These are phyloP conservation scores for Gloeopeniophorella convolvens DNA, from an alignment of 768 basidiomycete species.

Conservation along the genomic window DNA sequence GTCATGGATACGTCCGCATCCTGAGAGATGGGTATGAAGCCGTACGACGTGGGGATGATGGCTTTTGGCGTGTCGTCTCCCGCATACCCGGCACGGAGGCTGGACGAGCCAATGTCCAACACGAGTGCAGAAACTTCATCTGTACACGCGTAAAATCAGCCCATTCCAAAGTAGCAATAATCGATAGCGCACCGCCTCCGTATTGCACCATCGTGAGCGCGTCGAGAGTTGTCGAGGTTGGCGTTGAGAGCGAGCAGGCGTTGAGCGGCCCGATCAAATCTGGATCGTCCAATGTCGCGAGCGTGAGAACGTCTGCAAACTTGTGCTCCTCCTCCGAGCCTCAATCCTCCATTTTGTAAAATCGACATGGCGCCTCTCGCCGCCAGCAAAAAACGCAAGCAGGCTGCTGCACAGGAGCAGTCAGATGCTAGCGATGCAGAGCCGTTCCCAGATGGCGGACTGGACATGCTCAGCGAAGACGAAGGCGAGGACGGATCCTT, in stretches of 20 bases:
- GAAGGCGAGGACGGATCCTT: constrained; percentile 37
- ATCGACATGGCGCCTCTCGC: constrained; percentile 31
- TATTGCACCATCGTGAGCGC: constrained; percentile 66
- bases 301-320: constrained; percentile 15
- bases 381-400: constrained; percentile 53
- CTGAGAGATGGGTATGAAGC: constrained; percentile 47
- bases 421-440: constrained; percentile 23
- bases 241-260: neutral
- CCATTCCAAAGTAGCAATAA: neutral
- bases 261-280: constrained; percentile 27
- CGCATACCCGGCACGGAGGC: constrained; percentile 91
- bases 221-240: neutral
- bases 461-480: constrained; percentile 76
- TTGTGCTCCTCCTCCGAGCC: neutral
- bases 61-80: constrained; percentile 95
- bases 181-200: constrained; percentile 61
- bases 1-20: constrained; percentile 52
- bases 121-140: constrained; percentile 98
- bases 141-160: constrained; percentile 28
- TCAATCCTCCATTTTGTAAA: neutral
- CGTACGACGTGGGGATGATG: constrained; percentile 85
- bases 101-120: constrained; percentile 87
- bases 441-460: constrained; percentile 36
- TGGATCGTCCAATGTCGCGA: constrained; percentile 6
- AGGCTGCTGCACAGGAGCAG: constrained; percentile 36